Base-by-base conservation (phyloP, 1,139 yeast species). In the Taphrina flavorubra region DNA sequence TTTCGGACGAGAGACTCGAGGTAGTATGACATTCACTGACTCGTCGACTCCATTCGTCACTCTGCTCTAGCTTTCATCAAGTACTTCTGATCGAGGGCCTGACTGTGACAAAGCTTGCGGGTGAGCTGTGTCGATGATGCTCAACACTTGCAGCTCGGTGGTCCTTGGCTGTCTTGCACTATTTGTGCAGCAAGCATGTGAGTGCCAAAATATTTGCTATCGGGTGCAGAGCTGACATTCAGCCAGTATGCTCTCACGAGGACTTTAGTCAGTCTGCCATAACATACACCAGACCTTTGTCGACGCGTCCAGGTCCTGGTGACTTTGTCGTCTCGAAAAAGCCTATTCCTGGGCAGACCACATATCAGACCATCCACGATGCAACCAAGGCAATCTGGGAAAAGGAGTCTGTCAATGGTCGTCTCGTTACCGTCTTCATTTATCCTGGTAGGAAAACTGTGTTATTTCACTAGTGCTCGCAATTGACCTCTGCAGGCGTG, bases 241-340 rank as follows among this genome's bases (percentile, higher is more conserved):
- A 8, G 20, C n/a, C 58, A 53, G 42, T 16, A 31, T 31, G 42
- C 11, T 53, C 16, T 18, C 13, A 53, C 14, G 25, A 53, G 25
- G 58, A 53, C 25, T 37, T 5, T 34, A 16, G 13, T 7, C 42
- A 53, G 18, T 36, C 58, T 8, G 42, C 42, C 18, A 36, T 53
- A n/a, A 42, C 42, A 10, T 37, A 14, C 14, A 8, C 44, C 14
- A 53, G 18, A 16, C 11, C 42, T 31, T 53, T 42, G 7, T 18
- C 58, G 20, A 53, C 42, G 8, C 58, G 14, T 1, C 58, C 40
- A 10, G 42, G 58, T 34, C 42, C 40, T 6, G 16, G 14, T 16
- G 58, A 53, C 58, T 53, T 53, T 37, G 58, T 53, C 14, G 58
- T 53, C n/a, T 53, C 58, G 18, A 53, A 53, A 16, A 16, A 34